A percentile compares a stretch with the other conserved stretches of the same genome.
phyloP scores from a whole-genome alignment of 768 basidiomycete genomes.

The Termitomyces sp. region DNA sequence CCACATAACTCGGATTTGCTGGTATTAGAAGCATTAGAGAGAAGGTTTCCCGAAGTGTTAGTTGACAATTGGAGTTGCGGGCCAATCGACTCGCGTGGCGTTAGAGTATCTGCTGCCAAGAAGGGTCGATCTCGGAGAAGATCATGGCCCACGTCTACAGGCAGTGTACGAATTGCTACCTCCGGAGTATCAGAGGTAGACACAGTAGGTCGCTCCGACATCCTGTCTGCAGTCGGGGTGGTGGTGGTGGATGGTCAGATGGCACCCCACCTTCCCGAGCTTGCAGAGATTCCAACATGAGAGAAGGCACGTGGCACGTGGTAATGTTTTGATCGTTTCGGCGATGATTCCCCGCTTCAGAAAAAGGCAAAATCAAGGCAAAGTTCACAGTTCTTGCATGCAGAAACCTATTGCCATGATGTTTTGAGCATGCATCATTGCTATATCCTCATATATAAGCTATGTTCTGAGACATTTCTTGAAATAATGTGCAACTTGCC shows the following conservation, averaged over 20 bases:
- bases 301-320: conserved; percentile 11
- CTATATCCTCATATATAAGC: neutral
- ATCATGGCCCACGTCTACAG: conserved; percentile 3
- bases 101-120: conserved; percentile 6
- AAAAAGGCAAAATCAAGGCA: neutral
- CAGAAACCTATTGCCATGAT: neutral
- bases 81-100: conserved; percentile 14
- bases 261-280: neutral
- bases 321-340: neutral
- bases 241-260: conserved; percentile 6
- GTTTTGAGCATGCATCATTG: neutral
- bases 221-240: conserved; percentile 4
- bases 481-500: neutral
- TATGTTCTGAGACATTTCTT: neutral
- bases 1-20: conserved; percentile 10
- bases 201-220: conserved; percentile 14
- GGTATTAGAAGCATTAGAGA: conserved; percentile 1
- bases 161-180: conserved; percentile 11
- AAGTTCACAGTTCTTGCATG: neutral
- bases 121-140: conserved; percentile 9
- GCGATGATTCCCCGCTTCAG: conserved; percentile 6
- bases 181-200: conserved; percentile 7
- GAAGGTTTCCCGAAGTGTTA: conserved; percentile 15
- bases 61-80: conserved; percentile 3
- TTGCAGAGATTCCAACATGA: neutral